Conservation (phyloP, 2,329 filamentous ascomycete species). For the Penicillium italicum region DNA sequence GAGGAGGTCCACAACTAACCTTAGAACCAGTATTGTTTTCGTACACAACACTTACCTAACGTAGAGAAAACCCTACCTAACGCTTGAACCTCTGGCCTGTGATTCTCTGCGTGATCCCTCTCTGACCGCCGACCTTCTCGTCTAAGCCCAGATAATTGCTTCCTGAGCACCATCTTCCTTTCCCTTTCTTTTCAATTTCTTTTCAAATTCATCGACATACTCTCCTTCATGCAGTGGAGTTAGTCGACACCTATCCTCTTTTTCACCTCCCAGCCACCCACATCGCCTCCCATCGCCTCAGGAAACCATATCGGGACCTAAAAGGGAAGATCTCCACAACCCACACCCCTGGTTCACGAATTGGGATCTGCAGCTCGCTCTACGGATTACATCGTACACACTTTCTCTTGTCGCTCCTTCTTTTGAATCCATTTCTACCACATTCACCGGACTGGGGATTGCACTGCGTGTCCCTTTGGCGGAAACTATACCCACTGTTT, state of each 20-base stretch:
- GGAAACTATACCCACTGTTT: constrained; percentile 11
- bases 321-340: neutral
- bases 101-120: constrained; percentile 14
- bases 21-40: too few species aligned
- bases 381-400: neutral
- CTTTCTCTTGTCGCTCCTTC: neutral
- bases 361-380: neutral
- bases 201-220: neutral
- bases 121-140: neutral
- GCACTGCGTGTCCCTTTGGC: neutral
- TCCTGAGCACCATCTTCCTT: neutral
- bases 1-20: neutral
- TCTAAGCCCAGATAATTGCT: neutral
- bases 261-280: neutral
- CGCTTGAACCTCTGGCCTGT: neutral
- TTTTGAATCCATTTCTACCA: neutral
- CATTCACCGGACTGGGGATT: neutral
- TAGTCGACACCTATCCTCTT: neutral
- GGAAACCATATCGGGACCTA: neutral
- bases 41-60: neutral
- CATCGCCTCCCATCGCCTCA: constrained; percentile 2
- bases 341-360: constrained; percentile 5
- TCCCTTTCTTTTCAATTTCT: neutral
- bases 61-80: neutral
- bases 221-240: neutral